phyloP scores from a whole-genome alignment of 352 stramenopile genomes.

The Phytophthora quininea region DNA sequence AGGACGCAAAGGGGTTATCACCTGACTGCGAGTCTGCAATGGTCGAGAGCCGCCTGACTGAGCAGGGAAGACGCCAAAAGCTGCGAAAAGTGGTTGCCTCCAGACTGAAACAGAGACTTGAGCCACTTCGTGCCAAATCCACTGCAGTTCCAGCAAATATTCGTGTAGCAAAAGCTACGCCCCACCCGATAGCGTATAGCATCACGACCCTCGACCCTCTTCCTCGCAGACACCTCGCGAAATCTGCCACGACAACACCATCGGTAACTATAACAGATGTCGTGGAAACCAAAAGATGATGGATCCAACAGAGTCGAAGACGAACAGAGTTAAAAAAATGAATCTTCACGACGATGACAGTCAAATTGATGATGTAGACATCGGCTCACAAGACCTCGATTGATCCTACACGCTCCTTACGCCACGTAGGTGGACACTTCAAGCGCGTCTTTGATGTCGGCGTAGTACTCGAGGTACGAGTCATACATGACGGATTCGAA shows the following conservation, averaged over 20 bases:
- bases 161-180: conserved; percentile 30
- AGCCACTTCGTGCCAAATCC: conserved; percentile 34
- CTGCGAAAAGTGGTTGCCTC: conserved; percentile 26
- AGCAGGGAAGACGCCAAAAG: conserved; percentile 32
- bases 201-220: conserved; percentile 48
- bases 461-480: conserved; percentile 43
- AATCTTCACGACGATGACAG: neutral
- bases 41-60: conserved; percentile 22
- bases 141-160: conserved; percentile 29
- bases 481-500: conserved; percentile 45
- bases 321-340: no score
- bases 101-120: conserved; percentile 31
- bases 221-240: conserved; percentile 23
- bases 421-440: conserved; percentile 42
- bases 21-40: conserved; percentile 13
- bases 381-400: neutral
- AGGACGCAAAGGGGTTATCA: neutral
- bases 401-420: neutral
- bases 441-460: conserved; percentile 38
- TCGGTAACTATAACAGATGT: no score
- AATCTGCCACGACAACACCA: neutral
- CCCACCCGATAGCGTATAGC: conserved; percentile 56
- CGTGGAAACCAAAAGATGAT: no score
- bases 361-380: neutral
- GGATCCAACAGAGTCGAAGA: no score